phyloP scores from a whole-genome alignment of 371 early-diverging fungal genomes.

The Vairimorpha ceranae region DNA sequence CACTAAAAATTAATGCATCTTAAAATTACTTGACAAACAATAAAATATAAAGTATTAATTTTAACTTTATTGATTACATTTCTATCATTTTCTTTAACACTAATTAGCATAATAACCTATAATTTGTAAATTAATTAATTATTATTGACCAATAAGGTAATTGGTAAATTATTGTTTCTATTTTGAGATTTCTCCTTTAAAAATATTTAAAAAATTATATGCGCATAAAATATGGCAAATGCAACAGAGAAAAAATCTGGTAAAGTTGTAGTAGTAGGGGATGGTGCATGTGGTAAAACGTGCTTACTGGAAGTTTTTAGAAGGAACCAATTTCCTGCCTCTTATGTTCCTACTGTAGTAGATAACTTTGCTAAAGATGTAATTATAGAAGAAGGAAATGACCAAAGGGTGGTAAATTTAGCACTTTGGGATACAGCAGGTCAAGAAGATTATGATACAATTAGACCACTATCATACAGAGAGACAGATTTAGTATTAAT shows the following conservation, averaged over 20 bases:
- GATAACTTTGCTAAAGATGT: slow-evolving; percentile 64
- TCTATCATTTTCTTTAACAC: too few species aligned
- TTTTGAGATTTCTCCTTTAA: slow-evolving; percentile 31
- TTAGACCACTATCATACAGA: slow-evolving; percentile 63
- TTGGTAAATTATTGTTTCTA: too few species aligned
- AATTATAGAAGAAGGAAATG: background rate
- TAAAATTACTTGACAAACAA: too few species aligned
- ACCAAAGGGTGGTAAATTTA: slow-evolving; percentile 50
- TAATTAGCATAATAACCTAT: too few species aligned
- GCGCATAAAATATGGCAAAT: slow-evolving; percentile 1
- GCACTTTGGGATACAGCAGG: slow-evolving; percentile 65
- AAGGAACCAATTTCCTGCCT: slow-evolving; percentile 62
- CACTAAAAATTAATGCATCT: too few species aligned
- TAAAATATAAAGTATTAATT: too few species aligned
- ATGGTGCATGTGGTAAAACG: slow-evolving; percentile 65
- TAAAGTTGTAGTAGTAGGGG: slow-evolving; percentile 64
- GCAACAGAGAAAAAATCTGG: slow-evolving; percentile 40
- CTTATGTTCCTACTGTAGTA: slow-evolving; percentile 64
- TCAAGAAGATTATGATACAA: slow-evolving; percentile 65
- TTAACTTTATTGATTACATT: too few species aligned
- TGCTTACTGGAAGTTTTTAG: slow-evolving; percentile 64
- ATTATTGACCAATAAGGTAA: too few species aligned
- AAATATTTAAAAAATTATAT: background rate
- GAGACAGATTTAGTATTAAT: slow-evolving; percentile 62
- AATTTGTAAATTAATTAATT: too few species aligned